phyloP scores from a whole-genome alignment of 148 eudicot species.

The Nyssa sinensis region DNA sequence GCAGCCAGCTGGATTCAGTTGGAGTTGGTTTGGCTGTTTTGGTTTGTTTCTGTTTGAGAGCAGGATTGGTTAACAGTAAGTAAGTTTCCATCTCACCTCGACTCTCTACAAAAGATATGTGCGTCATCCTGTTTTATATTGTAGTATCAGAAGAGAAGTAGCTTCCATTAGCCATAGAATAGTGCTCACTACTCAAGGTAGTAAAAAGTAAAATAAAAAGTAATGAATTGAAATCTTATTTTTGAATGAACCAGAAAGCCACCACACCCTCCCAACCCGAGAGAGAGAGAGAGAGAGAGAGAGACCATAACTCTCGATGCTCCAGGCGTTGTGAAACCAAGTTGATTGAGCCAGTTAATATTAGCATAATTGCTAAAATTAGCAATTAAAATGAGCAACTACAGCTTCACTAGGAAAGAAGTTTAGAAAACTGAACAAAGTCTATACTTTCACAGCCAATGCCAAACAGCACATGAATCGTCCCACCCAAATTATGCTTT shows the following conservation, averaged over 20 bases:
- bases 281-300: no score
- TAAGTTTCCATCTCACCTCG: constrained; percentile 56
- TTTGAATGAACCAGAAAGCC: no score
- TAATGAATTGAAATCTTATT: no score
- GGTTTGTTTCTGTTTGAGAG: no score
- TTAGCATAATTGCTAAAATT: not conserved
- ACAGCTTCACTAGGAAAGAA: not conserved
- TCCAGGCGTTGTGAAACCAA: not conserved
- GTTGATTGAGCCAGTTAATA: not conserved
- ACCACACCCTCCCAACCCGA: no score
- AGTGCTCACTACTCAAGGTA: no score
- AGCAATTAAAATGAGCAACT: not conserved
- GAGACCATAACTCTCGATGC: not conserved
- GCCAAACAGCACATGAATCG: not conserved
- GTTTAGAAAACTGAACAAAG: not conserved
- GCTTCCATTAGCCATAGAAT: constrained; percentile 2
- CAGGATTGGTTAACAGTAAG: no score
- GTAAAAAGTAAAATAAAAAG: no score
- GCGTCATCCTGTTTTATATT: constrained; percentile 86
- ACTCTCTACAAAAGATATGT: constrained; percentile 95
- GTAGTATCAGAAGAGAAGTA: not conserved
- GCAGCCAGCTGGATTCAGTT: no score
- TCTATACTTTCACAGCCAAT: not conserved
- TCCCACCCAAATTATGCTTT: not conserved
- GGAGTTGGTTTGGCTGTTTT: no score